Base-by-base conservation (phyloP, 305 asterid genomes). In the Striga hermonthica region DNA sequence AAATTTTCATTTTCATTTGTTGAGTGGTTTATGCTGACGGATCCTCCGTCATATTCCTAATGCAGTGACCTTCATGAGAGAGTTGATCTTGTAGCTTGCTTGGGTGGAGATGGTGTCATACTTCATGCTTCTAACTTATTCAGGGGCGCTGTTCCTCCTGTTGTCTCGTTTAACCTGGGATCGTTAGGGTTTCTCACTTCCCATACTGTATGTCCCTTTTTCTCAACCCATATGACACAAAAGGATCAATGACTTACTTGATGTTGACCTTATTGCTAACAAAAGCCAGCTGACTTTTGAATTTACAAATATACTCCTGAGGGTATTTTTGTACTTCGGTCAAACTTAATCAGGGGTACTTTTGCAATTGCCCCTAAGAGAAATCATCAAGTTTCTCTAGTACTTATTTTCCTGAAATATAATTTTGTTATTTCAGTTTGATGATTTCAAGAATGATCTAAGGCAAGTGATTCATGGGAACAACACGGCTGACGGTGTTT, bases 51-150 rank as follows among this genome's bases (percentile, higher is more conserved):
- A 9, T 68, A 53, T 75, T 43, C 35, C 36, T 57, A 50, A 47
- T 79, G 81, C 82, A 93, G 99, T 63, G 95, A 90, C 79, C 99
- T 93, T 75, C 99, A 93, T 38, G 95, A 93, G 79, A 86, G 97
- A 82, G 90, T 93, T 64, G 99, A 93, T 80, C 84, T 93, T 71
- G 97, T 93, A 36, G 91, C 94, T 68, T 93, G 99, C 80, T 84
- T 93, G 86, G 99, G 99, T 66, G 99, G 99, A 65, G 99, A 93
- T 64, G 99, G 99, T 56, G 99, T 93, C 76, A 93, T 93, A 79
- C 99, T 93, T 61, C 99, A 93, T 54, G 99, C 97, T 43, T 90
- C 99, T 48, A 93, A 90, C 82, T 74, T 93, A 78, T 93, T 93
- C 77, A 83, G 97, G 80, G 96, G 86, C 58, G 91, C 99, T 41